These are phyloP conservation scores for Neurospora sp. DNA, from an alignment of 495 filamentous ascomycete species.

Conservation along the genomic window DNA sequence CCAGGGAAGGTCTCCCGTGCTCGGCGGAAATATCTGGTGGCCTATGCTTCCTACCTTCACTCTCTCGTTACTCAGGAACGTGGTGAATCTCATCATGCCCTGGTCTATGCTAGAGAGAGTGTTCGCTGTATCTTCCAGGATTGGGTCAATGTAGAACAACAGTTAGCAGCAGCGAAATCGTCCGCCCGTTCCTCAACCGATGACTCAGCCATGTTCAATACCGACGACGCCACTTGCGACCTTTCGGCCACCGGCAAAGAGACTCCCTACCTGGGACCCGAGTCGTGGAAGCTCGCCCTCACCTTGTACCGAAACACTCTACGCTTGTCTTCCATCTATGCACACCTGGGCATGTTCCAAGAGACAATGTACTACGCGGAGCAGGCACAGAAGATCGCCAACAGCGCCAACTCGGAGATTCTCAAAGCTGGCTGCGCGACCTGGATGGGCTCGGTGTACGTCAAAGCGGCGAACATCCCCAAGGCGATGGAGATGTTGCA, in stretches of 20 bases:
- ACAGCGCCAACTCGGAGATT: conserved; percentile 51
- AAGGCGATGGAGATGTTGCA: conserved; percentile 53
- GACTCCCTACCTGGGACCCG: conserved; percentile 38
- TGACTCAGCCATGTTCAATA: conserved; percentile 9
- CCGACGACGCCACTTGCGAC: conserved; percentile 6
- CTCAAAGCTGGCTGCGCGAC: conserved; percentile 45
- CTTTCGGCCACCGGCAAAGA: conserved; percentile 1
- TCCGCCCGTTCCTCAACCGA: conserved; percentile 26
- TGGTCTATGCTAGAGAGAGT: conserved; percentile 55
- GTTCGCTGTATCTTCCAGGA: conserved; percentile 57
- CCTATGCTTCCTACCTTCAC: conserved; percentile 46
- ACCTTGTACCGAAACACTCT: conserved; percentile 57
- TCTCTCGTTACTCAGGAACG: conserved; percentile 55
- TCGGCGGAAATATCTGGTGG: conserved; percentile 32
- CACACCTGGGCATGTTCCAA: conserved; percentile 74
- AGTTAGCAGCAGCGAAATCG: conserved; percentile 14
- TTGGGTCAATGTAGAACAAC: conserved; percentile 56
- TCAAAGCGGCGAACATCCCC: conserved; percentile 48
- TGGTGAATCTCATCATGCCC: conserved; percentile 53
- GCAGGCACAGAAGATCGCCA: conserved; percentile 70
- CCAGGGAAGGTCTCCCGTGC: conserved; percentile 12
- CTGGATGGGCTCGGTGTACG: conserved; percentile 53
- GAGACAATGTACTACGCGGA: conserved; percentile 88
- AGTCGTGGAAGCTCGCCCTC: conserved; percentile 72
- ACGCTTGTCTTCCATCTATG: conserved; percentile 65